phyloP scores from a whole-genome alignment of 345 rosid genomes.

The Camelina neglecta region DNA sequence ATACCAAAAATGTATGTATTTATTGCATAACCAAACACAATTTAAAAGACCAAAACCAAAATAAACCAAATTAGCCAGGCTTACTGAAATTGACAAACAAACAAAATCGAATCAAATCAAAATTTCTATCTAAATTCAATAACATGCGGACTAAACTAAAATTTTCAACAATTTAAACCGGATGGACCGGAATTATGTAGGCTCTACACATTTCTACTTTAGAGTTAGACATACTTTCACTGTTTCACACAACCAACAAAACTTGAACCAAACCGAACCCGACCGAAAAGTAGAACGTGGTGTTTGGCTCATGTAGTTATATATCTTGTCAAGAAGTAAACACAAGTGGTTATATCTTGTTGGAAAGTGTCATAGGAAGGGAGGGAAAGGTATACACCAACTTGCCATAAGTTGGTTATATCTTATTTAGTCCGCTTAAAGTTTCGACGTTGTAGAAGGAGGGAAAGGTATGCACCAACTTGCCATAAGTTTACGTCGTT shows the following conservation, averaged over 20 bases:
- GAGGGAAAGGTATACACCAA: too few species aligned
- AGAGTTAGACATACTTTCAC: background rate
- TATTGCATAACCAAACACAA: too few species aligned
- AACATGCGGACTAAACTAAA: background rate
- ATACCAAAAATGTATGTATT: too few species aligned
- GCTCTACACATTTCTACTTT: background rate
- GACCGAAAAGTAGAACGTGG: background rate
- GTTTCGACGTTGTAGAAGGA: constrained; percentile 35
- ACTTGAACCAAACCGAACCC: background rate
- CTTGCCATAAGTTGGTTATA: too few species aligned
- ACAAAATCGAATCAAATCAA: background rate
- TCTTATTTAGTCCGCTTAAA: too few species aligned
- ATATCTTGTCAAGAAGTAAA: background rate
- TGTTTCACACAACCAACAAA: background rate
- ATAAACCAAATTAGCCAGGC: background rate
- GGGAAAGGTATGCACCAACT: constrained; percentile 33
- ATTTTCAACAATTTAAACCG: background rate
- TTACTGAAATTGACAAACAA: background rate
- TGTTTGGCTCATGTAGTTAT: background rate
- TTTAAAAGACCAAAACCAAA: background rate
- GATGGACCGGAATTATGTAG: background rate
- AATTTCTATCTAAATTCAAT: too few species aligned
- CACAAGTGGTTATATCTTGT: background rate
- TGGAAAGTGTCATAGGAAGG: constrained; percentile 5
- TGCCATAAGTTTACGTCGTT: constrained; percentile 34